Base-by-base conservation (phyloP, 2,329 filamentous ascomycete species). In the Penicillium sp. region DNA sequence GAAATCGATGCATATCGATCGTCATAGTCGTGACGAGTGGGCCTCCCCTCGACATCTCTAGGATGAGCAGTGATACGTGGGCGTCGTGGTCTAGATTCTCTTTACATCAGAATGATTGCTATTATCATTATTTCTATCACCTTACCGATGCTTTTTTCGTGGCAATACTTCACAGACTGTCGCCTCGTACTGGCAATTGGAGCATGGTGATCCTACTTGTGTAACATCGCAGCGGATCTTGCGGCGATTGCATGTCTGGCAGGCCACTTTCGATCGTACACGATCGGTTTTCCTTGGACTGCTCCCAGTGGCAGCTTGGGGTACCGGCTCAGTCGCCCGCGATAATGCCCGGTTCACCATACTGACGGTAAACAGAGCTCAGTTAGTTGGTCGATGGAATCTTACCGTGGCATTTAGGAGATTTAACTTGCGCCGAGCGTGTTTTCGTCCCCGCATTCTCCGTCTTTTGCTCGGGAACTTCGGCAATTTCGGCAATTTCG, bases 181-280 rank as follows among this genome's bases (percentile, higher is more conserved):
- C 59, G 77, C 75, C 56, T 79, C 77, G 63, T 79, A 65, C 26
- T 89, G 81, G 75, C 91, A 95, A 74, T 95, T 95, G 53, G 89
- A 91, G 73, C 91, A 96, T 1, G 91, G 91, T 45, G 87, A 87
- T 46, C 88, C 88, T 70, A 84, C 83, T 72, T 96, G 91, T 58
- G 94, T 90, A 57, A 96, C 91, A 77, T 97, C 92, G 77, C 92
- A 97, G 57, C 92, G 85, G 40, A 97, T 91, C 72, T 97, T 97
- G 68, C 92, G 86, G 56, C 88, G 86, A 66, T 92, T 84, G 74
- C 92, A 96, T 64, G 88, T 91, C 60, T 91, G 89, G 71, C 92
- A 97, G 18, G 92, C 92, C 65, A 92, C 89, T 9, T 91, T 90
- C n/a, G 91, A 91, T 68, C 91, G 84, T 66, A 42, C 91, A 83